Percentiles rank a stretch among this genome's conserved stretches.
Evolutionary conservation across 345 rosid species (phyloP).

Genomic region (Citrus glauca): DNA sequence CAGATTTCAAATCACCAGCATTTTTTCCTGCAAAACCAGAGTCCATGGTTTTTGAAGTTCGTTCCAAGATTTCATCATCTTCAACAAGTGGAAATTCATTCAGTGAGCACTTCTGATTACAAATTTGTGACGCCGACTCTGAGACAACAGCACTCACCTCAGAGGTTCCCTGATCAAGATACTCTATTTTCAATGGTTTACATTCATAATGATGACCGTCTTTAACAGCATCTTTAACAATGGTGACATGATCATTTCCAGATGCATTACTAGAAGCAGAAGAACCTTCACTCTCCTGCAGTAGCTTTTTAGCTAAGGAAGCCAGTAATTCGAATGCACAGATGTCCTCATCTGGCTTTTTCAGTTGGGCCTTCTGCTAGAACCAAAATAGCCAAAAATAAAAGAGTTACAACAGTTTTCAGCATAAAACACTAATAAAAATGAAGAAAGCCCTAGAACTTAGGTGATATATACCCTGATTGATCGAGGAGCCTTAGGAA

Average conservation of each 20-base stretch:
- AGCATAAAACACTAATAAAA: neutral
- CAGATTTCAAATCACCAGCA: slow-evolving; percentile 27
- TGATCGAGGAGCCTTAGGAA: slow-evolving; percentile 91
- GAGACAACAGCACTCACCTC: slow-evolving; percentile 30
- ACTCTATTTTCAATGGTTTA: slow-evolving; percentile 40
- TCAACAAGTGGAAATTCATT: slow-evolving; percentile 26
- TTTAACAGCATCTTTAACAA: slow-evolving; percentile 34
- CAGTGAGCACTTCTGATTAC: slow-evolving; percentile 25
- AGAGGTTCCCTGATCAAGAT: slow-evolving; percentile 40
- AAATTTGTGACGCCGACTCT: slow-evolving; percentile 24
- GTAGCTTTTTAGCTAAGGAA: slow-evolving; percentile 76
- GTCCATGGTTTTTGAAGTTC: slow-evolving; percentile 15
- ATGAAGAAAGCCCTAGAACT: slow-evolving; percentile 4
- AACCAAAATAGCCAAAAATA: slow-evolving; percentile 20
- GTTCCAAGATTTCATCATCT: slow-evolving; percentile 32
- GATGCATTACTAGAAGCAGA: slow-evolving; percentile 72
- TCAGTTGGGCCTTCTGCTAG: slow-evolving; percentile 49
- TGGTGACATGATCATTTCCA: slow-evolving; percentile 39
- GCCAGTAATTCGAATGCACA: slow-evolving; percentile 86
- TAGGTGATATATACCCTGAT: slow-evolving; percentile 47
- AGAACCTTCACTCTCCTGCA: slow-evolving; percentile 79
- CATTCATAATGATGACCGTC: slow-evolving; percentile 32
- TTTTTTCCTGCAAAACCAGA: slow-evolving; percentile 26
- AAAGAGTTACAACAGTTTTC: slow-evolving; percentile 16
- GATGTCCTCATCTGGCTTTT: slow-evolving; percentile 40